Evolutionary conservation across 106 monocot species (phyloP), one percentile per base, ranked within the genome.

Genomic region (Cymbidium sinense): DNA sequence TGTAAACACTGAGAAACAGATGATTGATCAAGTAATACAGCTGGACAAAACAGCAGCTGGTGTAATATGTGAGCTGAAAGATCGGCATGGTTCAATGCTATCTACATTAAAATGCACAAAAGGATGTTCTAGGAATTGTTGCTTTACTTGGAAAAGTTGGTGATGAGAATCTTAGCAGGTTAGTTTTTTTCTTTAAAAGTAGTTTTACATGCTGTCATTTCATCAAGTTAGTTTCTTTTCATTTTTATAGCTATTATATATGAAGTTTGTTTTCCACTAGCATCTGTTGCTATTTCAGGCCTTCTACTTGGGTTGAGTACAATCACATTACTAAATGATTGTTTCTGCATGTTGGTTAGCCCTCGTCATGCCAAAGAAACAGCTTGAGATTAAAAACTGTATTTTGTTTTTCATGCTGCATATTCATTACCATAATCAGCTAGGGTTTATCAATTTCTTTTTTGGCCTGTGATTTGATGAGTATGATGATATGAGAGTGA

Each of bases 131-230:
- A 19, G 96, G 96, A 76, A 75, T 93, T 72, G 89, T 96, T 25
- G 90, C 91, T 43, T 87, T 82, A 67, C 86, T 96, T 81, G 88
- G 89, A 69, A 89, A 85, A 88, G 86, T 91, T 75, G 78, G 77
- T 39, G 87, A 96, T 85, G 89, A 84, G 34, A 93, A 96, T 62
- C 78, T 96, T 76, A 96, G 88, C 85, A 89, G 93, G 96, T 88
- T 67, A 83, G 37, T 50, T 77, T 74, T 0, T 58, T 33, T 33
- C 5, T 67, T 67, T 33, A 31, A 64, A 67, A 67, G 37, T 64
- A 6, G 9, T 28, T 20, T 27, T 19, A 50, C 18, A 50, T 47
- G 10, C 13, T 47, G 5, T 39, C 43, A 0, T 50, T 39, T 58
- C 21, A 30, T 43, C 58, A 13, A n/a, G 34, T 52, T 52, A 34